Evolutionary conservation across 2,329 filamentous ascomycete species (phyloP), one percentile per base, ranked within the genome.

Genomic region (Mollisia scopiformis): DNA sequence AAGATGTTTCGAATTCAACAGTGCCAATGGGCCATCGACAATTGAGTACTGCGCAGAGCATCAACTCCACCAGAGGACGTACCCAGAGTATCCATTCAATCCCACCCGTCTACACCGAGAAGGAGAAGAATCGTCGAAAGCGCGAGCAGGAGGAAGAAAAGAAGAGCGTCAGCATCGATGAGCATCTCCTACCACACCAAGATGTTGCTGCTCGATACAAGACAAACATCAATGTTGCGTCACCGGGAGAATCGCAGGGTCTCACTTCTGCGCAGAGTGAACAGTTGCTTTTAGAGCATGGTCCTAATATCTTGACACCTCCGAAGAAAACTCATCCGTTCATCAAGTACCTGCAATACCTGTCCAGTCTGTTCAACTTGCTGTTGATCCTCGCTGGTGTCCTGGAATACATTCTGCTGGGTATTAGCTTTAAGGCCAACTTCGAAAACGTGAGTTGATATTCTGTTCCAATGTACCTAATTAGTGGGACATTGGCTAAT

Each of bases 371-470:
- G 6, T 64, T 64, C 62, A 64, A 64, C 46, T 59, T 64, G 39
- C 55, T 64, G 1, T 55, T 64, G 51, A 64, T 64, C 23, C 11
- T 59, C 1, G 62, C 62, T 27, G 62, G 62, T 55, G 16, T 59
- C 30, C 31, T 64, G 16, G 62, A 64, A 19, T 64, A 64, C 46
- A 64, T 64, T 31, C 37, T 64, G 33, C 58, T 64, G n/a, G 62
- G 58, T 19, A 64, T 64, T 23, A 27, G 59, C 28, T 64, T 41
- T 43, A 58, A 64, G 19, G 62, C 58, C 4, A 64, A 64, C 21
- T 64, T 64, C 25, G 52, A 35, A 33, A 39, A 57, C 21, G 19
- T 39, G 21, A 8, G 19, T 25, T 3, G 5, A 30, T 37, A 14
- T 33, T 41, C n/a, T 19, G 6, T 30, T 33, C 10, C 2, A 28